phyloP scores from a whole-genome alignment of 257 asterid species.

The Nyctanthes arbortristis region DNA sequence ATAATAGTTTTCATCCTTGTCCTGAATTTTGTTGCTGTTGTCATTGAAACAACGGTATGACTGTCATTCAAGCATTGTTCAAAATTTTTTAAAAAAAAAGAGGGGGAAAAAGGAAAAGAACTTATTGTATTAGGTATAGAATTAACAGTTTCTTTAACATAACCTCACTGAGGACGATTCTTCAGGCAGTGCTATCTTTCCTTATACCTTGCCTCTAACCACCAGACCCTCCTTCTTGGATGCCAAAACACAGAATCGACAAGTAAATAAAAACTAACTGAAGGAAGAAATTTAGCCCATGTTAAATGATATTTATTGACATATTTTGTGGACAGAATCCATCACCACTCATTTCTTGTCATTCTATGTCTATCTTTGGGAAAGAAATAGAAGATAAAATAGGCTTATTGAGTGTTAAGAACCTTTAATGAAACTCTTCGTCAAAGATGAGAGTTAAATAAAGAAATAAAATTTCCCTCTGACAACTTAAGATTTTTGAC shows the following conservation, averaged over 20 bases:
- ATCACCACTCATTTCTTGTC: no score
- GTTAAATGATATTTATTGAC: no score
- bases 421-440: neutral
- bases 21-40: conserved; percentile 79
- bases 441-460: neutral
- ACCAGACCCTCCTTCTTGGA: neutral
- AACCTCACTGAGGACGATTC: neutral
- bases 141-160: neutral
- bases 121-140: no score
- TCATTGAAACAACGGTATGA: conserved; percentile 88
- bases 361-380: no score
- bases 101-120: no score
- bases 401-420: neutral
- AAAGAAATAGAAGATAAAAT: neutral
- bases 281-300: no score
- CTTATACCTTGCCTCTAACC: no score
- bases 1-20: conserved; percentile 60
- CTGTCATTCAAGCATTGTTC: conserved; percentile 17
- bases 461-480: neutral
- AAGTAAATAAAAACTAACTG: neutral
- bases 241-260: neutral
- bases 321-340: no score
- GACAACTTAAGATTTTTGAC: neutral
- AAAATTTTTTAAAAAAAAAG: no score
- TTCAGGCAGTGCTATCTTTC: no score